phyloP scores from a whole-genome alignment of 139 green algal genomes.

The Zygnema cylindricum region DNA sequence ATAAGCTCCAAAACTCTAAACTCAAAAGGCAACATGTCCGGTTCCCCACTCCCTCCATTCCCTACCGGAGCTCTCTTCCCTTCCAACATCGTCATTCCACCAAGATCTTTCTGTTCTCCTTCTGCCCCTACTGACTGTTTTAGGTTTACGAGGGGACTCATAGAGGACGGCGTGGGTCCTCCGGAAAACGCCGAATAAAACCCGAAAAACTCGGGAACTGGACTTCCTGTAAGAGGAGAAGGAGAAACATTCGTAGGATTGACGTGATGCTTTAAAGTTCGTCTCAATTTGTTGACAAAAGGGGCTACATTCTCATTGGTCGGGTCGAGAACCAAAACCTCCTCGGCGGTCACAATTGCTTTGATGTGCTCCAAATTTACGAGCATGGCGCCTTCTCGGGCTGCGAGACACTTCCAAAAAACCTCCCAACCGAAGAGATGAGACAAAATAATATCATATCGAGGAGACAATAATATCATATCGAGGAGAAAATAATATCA shows the following conservation, averaged over 20 bases:
- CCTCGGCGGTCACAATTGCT: slow-evolving; percentile 54
- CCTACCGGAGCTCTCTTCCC: not conserved
- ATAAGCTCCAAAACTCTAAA: slow-evolving; percentile 41
- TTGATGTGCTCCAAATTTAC: slow-evolving; percentile 58
- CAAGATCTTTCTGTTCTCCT: not conserved
- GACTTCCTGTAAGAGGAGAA: not conserved
- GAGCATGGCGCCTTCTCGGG: slow-evolving; percentile 35
- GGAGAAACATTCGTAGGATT: not conserved
- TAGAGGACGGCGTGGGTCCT: not conserved
- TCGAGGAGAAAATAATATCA: no score
- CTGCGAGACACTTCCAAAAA: no score
- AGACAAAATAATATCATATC: no score
- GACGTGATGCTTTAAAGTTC: not conserved
- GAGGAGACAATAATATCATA: no score
- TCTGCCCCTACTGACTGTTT: not conserved
- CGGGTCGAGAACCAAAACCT: slow-evolving; percentile 39
- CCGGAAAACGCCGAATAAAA: not conserved
- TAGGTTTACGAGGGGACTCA: not conserved
- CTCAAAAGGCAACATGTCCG: slow-evolving; percentile 40
- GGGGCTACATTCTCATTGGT: not conserved
- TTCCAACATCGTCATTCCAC: not conserved
- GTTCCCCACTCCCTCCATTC: not conserved
- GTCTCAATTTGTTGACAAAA: not conserved
- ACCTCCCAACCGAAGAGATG: no score
- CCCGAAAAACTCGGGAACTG: not conserved